These are phyloP conservation scores for Metarhizium humberi DNA, from an alignment of 2,329 filamentous ascomycete genomes.

Conservation along the genomic window DNA sequence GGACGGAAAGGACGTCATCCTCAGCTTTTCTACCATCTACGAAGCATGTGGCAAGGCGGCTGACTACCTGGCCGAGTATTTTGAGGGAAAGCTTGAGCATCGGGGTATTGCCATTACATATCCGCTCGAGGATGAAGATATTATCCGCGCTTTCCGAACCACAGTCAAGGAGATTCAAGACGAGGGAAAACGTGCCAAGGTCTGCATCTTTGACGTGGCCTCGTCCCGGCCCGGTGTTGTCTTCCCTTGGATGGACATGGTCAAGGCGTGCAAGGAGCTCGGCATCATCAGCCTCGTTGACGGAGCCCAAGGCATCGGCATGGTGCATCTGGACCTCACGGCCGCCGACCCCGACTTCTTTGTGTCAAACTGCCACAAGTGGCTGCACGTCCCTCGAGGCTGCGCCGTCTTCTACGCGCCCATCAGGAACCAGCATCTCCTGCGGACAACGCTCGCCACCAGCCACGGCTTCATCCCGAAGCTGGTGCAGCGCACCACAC, in stretches of 20 bases:
- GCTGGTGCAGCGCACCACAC: slow-evolving; percentile 20
- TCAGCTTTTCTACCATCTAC: slow-evolving; percentile 75
- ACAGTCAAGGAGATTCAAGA: slow-evolving; percentile 43
- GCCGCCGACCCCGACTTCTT: slow-evolving; percentile 74
- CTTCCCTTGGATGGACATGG: slow-evolving; percentile 67
- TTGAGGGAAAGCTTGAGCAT: slow-evolving; percentile 30
- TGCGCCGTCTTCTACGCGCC: slow-evolving; percentile 79
- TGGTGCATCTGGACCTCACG: slow-evolving; percentile 61
- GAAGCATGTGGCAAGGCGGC: slow-evolving; percentile 67
- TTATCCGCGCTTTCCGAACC: slow-evolving; percentile 51
- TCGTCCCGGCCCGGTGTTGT: slow-evolving; percentile 69
- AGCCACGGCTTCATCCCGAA: slow-evolving; percentile 64
- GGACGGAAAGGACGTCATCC: slow-evolving; percentile 66
- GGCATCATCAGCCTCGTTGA: slow-evolving; percentile 69
- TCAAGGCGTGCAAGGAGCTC: slow-evolving; percentile 53
- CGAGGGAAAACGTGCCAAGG: slow-evolving; percentile 51
- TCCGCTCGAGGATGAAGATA: slow-evolving; percentile 59
- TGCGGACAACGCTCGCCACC: slow-evolving; percentile 68
- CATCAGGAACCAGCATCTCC: slow-evolving; percentile 61
- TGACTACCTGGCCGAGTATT: slow-evolving; percentile 61
- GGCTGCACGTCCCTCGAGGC: slow-evolving; percentile 73
- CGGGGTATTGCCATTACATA: slow-evolving; percentile 54
- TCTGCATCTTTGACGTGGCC: slow-evolving; percentile 70
- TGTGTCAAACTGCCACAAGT: slow-evolving; percentile 82
- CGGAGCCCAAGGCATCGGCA: slow-evolving; percentile 76